Base-by-base conservation (phyloP, 140 eudicot genomes). In the Oenanthe javanica region DNA sequence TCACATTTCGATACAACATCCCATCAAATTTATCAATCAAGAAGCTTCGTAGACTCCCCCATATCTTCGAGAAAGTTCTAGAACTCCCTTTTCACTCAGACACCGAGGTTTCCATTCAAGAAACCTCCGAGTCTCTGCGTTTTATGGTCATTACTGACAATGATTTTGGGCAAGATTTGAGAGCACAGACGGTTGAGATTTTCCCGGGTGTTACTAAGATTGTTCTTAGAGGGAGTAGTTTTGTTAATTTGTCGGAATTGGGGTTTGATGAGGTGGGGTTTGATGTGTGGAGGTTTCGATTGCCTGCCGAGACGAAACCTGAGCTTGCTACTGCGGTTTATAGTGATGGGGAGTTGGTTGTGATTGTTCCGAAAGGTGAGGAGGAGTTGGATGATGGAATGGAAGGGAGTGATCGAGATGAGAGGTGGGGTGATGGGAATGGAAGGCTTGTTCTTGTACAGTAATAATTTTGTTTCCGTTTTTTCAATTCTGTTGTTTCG, bases 31-130 rank as follows among this genome's bases (percentile, higher is more conserved):
- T 79, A 2, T 67, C 93, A 10, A 48, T 11, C 25, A 78, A 61
- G 85, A 93, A 89, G 84, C 97, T 93, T 82, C 90, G 91, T 19
- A 86, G 98, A 71, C 93, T 93, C 76, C 98, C 98, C 0, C 98
- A 93, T 85, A 91, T 93, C 89, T 93, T 93, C 90, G 88, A 92
- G 6, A 93, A 89, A 80, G 97, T 93, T 5, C 91, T 93, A 23
- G 98, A 91, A 57, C 97, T 91, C 0, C 98, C 98, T 2, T 93
- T 93, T 66, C 87, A 83, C 83, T 86, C 96, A 51, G 97, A 91
- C 70, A 91, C 98, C 78, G 96, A 91, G 48, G 96, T 93, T 2
- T 80, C 85, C 12, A 25, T 93, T 69, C 84, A 85, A 1, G 98
- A 93, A 38, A 91, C 98, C 66, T 71, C 86, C 8, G 86, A 82